Evolutionary conservation across 352 stramenopile genomes (phyloP).

Genomic region (Pythium aristosporum): DNA sequence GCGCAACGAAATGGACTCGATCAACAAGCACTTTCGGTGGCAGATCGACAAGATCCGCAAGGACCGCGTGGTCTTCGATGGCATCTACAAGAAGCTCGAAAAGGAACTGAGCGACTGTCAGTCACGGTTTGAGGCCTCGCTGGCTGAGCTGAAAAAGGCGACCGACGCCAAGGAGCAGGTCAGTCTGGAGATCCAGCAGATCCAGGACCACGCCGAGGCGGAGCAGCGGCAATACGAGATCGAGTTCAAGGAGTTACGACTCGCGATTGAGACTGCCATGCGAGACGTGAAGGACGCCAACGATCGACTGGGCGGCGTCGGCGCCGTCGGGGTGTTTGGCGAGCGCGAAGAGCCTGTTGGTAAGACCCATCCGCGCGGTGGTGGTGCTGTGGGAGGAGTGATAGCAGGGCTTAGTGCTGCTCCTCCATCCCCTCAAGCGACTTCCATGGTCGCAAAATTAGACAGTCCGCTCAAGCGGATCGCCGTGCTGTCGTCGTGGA

Average conservation of each 20-base stretch:
- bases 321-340: constrained; percentile 17
- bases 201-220: constrained; percentile 46
- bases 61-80: constrained; percentile 76
- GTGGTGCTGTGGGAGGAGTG: neutral
- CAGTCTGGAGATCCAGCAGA: constrained; percentile 40
- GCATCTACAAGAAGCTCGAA: constrained; percentile 87
- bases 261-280: constrained; percentile 51
- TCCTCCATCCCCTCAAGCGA: neutral
- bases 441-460: neutral
- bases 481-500: constrained; percentile 63
- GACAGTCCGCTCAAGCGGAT: constrained; percentile 49
- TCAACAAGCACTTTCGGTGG: constrained; percentile 72
- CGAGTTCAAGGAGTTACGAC: constrained; percentile 62
- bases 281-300: constrained; percentile 17
- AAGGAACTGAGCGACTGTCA: constrained; percentile 59
- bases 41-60: constrained; percentile 69
- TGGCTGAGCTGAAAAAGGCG: constrained; percentile 42
- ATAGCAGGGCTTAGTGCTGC: neutral
- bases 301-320: constrained; percentile 18
- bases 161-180: constrained; percentile 49
- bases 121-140: constrained; percentile 43
- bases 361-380: neutral
- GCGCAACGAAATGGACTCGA: constrained; percentile 80
- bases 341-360: constrained; percentile 5
- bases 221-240: constrained; percentile 64